Evolutionary conservation across 1,284 basidiomycete species (phyloP).

Genomic region (Tetrapyrgos nigripes): DNA sequence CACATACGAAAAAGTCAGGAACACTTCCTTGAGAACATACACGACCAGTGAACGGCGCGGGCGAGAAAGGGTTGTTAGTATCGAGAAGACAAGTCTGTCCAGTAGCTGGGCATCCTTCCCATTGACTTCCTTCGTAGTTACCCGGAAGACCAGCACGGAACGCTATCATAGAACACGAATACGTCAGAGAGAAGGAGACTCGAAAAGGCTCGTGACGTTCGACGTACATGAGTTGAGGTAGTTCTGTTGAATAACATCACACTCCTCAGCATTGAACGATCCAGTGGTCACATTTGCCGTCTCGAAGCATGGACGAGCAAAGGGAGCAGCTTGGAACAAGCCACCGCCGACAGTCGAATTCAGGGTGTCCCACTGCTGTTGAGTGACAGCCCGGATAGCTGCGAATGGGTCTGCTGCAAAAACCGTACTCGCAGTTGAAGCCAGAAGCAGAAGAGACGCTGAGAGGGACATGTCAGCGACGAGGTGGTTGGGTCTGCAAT

Average conservation of each 20-base stretch:
- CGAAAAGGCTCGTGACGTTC: slow-evolving; percentile 7
- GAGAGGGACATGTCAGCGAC: neutral
- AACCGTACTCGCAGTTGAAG: neutral
- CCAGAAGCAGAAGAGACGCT: neutral
- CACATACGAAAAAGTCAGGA: slow-evolving; percentile 15
- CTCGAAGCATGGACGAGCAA: slow-evolving; percentile 22
- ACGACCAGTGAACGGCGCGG: slow-evolving; percentile 12
- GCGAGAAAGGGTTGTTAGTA: slow-evolving; percentile 25
- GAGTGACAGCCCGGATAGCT: neutral
- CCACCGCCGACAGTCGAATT: slow-evolving; percentile 17
- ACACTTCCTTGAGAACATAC: slow-evolving; percentile 22
- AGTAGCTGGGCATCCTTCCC: slow-evolving; percentile 3
- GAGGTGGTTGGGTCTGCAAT: neutral
- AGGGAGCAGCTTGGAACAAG: slow-evolving; percentile 15
- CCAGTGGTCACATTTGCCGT: slow-evolving; percentile 4
- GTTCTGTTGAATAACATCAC: slow-evolving; percentile 12
- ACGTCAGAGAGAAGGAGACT: slow-evolving; percentile 2
- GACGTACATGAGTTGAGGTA: slow-evolving; percentile 10
- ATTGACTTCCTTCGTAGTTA: slow-evolving; percentile 4
- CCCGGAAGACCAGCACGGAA: neutral
- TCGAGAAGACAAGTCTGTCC: slow-evolving; percentile 13
- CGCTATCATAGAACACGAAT: slow-evolving; percentile 7
- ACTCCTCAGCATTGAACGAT: slow-evolving; percentile 3
- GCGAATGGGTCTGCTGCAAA: neutral
- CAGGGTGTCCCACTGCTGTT: slow-evolving; percentile 12